A percentile compares a stretch with the other conserved stretches of the same genome.
Evolutionary conservation across 208 protist species (phyloP).

Genomic region (Leishmania major): DNA sequence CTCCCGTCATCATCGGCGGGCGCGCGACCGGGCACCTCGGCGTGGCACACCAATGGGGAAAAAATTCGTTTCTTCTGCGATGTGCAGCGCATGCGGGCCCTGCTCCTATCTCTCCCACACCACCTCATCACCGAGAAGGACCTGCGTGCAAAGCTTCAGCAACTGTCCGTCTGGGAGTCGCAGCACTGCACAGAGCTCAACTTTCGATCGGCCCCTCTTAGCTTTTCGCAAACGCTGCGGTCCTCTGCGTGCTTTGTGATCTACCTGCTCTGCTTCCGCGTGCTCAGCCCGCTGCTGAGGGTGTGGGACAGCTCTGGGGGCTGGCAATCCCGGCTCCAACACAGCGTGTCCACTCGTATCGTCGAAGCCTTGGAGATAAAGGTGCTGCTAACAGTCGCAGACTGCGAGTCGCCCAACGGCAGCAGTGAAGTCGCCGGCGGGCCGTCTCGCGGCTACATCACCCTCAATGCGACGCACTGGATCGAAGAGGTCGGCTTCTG

Average conservation of each 20-base stretch:
- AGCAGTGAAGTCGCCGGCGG: neutral
- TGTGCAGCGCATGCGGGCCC: slow-evolving; percentile 44
- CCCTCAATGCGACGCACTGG: slow-evolving; percentile 68
- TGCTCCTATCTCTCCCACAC: slow-evolving; percentile 41
- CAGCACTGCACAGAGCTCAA: slow-evolving; percentile 62
- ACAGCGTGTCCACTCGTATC: slow-evolving; percentile 41
- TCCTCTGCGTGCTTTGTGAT: slow-evolving; percentile 44
- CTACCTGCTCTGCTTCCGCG: slow-evolving; percentile 56
- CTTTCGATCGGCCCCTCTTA: slow-evolving; percentile 54
- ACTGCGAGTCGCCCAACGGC: neutral
- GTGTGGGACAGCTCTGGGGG: slow-evolving; percentile 17
- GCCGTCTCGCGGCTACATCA: slow-evolving; percentile 24
- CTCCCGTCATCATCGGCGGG: neutral
- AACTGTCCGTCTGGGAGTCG: slow-evolving; percentile 43
- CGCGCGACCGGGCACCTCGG: slow-evolving; percentile 11
- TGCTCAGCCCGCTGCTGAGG: slow-evolving; percentile 24
- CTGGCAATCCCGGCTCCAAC: slow-evolving; percentile 30
- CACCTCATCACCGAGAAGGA: slow-evolving; percentile 37
- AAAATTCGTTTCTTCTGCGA: slow-evolving; percentile 65
- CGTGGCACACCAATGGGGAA: slow-evolving; percentile 45
- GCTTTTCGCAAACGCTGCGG: slow-evolving; percentile 33
- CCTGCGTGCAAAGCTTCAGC: slow-evolving; percentile 29
- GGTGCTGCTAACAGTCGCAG: slow-evolving; percentile 40
- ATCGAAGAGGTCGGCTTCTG: slow-evolving; percentile 84
- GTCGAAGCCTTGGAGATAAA: slow-evolving; percentile 43